phyloP scores from a whole-genome alignment of 140 eudicot species.

The Erigeron philadelphicus region DNA sequence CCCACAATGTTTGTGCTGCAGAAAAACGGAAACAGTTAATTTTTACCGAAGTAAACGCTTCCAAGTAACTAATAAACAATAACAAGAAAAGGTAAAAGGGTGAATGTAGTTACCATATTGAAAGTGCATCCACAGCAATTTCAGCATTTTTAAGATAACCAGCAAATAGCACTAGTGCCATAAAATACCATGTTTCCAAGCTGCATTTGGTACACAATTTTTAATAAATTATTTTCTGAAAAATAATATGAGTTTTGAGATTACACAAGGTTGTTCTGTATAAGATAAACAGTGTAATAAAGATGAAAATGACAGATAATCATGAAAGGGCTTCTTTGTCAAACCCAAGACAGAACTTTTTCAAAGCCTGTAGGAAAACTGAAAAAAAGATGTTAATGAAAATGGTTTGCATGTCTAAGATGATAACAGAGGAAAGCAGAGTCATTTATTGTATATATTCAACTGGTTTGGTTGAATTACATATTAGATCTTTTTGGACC shows the following conservation, averaged over 20 bases:
- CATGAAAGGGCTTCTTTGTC: too few relatives aligned
- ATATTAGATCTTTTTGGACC: too few relatives aligned
- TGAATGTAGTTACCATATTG: slow-evolving; percentile 36
- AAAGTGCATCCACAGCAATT: slow-evolving; percentile 41
- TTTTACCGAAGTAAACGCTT: not conserved
- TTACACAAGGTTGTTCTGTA: not conserved
- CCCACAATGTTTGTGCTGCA: slow-evolving; percentile 48
- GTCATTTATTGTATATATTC: too few relatives aligned
- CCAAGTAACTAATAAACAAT: not conserved
- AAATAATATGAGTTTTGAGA: too few relatives aligned
- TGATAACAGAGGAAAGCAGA: too few relatives aligned
- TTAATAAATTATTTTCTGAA: not conserved
- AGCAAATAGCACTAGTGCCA: slow-evolving; percentile 41
- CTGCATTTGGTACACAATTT: slow-evolving; percentile 21
- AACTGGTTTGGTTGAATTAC: too few relatives aligned
- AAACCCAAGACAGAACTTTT: too few relatives aligned
- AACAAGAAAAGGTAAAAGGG: not conserved
- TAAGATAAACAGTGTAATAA: too few relatives aligned
- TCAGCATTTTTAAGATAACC: slow-evolving; percentile 49
- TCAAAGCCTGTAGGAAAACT: too few relatives aligned
- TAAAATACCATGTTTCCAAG: slow-evolving; percentile 49
- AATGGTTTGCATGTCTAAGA: too few relatives aligned
- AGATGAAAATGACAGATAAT: too few relatives aligned
- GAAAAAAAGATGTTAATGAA: too few relatives aligned
- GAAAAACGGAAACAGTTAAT: not conserved